Evolutionary conservation across 352 stramenopile genomes (phyloP), one percentile per base, ranked within the genome.

Genomic region (Phytophthora syringae): DNA sequence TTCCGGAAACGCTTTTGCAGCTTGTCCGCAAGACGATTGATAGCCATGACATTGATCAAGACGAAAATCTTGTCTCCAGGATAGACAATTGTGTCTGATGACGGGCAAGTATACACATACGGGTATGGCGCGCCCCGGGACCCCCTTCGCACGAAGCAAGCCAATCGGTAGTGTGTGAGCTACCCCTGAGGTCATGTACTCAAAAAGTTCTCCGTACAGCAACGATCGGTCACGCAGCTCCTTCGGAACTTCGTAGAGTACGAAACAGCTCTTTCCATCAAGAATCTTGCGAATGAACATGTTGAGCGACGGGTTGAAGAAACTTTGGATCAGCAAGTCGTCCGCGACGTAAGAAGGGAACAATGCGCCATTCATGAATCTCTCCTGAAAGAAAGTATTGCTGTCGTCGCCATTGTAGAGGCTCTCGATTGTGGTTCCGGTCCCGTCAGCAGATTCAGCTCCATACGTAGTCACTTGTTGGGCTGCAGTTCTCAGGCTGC

Each of bases 281-380:
- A n/a, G 70, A 59, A 93, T 92, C 56, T 89, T 88, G 11, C 82
- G 81, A 21, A 95, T 87, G 30, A 95, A 94, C 51, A 73, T 67
- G 62, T 95, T 93, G n/a, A 95, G 65, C 16, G 85, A 94, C 37
- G 85, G 82, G 39, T 95, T 93, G 69, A 93, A 94, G 60, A 93
- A 95, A 58, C 84, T 94, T 59, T 95, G 88, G 52, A 95, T 92
- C 28, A 95, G 58, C 65, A 95, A 54, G 27, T 94, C 83, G 62
- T 95, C 88, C 0, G 84, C 84, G 0, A 94, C 88, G 22, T 82
- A 92, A 5, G 83, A 92, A 12, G 85, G 88, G 43, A 95, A 95
- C 43, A 94, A 57, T 10, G 82, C 83, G 7, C 88, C 88, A 16
- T 82, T 79, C 84, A 95, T 93, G 70, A 93, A 95, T 2, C 88